Evolutionary conservation across 495 filamentous ascomycete genomes (phyloP), one percentile per base, ranked within the genome.

Genomic region (Cercophora newfieldiana): DNA sequence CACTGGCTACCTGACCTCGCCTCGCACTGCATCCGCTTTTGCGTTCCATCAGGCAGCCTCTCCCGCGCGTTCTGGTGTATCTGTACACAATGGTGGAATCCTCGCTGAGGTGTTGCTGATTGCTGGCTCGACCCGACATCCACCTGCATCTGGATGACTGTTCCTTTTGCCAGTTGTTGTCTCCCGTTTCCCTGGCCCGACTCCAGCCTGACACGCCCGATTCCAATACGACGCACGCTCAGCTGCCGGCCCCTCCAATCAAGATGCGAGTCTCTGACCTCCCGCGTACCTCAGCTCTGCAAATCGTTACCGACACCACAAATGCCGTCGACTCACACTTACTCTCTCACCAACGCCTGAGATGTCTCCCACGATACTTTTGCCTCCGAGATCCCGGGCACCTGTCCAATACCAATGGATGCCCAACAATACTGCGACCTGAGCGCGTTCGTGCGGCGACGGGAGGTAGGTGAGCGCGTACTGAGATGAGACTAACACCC

Each of bases 201-300:
- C 70, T 53, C 57, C 57, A 68, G 70, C 70, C 70, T 70, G 70
- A 72, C 68, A 67, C 68, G 59, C 59, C 47, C 44, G 59, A 61
- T 21, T 29, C 21, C 30, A 22, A 49, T 61, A 28, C 58, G 26
- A 58, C 65, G 63, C 60, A 63, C 61, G 44, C 51, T 66, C 51
- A 59, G 48, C 58, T 66, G 57, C 33, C 33, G 49, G 14, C 37
- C 8, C 18, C 47, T 16, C 61, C 65, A 68, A 71, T 71, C 65
- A 70, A 50, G 24, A 22, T 29, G 44, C 48, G 37, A 22, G 49
- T 37, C 25, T 25, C 25, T 30, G 28, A 24, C 61, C 24, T 47
- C 47, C 14, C 50, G 49, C 31, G 55, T 44, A 54, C 61, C 49
- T 63, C 61, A 63, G 61, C 61, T 63, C 50, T 21, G 22, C 28